These are phyloP conservation scores for Saprolegnia diclina DNA, from an alignment of 352 stramenopile genomes.

Conservation along the genomic window DNA sequence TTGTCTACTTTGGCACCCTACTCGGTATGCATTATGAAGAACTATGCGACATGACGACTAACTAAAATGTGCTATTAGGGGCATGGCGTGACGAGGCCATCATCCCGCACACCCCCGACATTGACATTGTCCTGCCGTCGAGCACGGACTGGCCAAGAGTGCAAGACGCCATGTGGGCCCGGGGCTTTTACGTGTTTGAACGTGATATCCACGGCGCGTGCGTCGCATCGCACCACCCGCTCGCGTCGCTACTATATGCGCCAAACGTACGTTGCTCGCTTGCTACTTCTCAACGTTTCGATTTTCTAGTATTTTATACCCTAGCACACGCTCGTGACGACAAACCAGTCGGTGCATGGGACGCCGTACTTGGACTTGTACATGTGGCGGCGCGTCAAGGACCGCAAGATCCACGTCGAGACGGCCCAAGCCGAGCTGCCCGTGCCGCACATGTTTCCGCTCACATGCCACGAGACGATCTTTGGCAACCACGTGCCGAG, in stretches of 20 bases:
- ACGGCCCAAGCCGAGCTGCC: background rate
- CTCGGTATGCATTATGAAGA: background rate
- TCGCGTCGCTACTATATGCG: background rate
- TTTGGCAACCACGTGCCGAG: background rate
- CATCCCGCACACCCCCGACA: slow-evolving; percentile 4
- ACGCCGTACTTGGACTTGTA: slow-evolving; percentile 15
- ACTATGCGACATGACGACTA: background rate
- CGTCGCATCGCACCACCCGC: background rate
- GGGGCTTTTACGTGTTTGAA: slow-evolving; percentile 7
- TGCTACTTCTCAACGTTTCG: too few relatives aligned
- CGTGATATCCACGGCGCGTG: background rate
- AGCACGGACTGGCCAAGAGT: background rate
- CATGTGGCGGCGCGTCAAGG: background rate
- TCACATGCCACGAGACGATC: slow-evolving; percentile 10
- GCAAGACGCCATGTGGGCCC: background rate
- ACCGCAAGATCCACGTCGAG: background rate
- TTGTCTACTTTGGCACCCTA: slow-evolving; percentile 1
- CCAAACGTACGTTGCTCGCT: background rate
- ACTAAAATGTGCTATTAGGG: background rate
- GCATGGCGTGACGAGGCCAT: slow-evolving; percentile 4
- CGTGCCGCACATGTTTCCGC: background rate
- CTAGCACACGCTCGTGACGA: background rate
- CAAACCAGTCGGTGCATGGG: background rate
- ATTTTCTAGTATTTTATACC: background rate
- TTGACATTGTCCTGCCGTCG: background rate